Evolutionary conservation across 129 eudicot genomes (phyloP), one percentile per base, ranked within the genome.

Genomic region (Helianthus tuberosus): DNA sequence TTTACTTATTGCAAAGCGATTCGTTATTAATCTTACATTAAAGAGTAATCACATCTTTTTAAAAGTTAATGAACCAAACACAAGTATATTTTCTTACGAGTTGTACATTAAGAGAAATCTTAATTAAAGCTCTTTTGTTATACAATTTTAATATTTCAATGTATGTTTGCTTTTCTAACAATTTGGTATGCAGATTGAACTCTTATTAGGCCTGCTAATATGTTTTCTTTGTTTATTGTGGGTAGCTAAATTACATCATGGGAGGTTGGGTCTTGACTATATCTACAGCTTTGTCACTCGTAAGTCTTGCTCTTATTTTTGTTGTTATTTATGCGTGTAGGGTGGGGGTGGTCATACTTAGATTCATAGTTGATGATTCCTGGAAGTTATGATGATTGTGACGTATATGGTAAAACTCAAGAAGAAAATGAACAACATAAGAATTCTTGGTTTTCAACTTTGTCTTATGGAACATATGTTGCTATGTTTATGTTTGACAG

Each of bases 251-350:
- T 68, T 91, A 82, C 91, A 94, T 72, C 97, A 88, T 69, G 99
- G 99, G 67, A 83, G 99, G 91, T 65, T 94, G 99, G 99, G 99
- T 94, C 59, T 71, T 94, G 83, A 94, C 99, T 41, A 94, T 94
- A 83, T 91, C 86, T 61, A 72, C 96, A 38, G 99, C 99, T 38
- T 74, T 94, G 74, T 88, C 96, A 46, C 91, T 91, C 59, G 99
- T 94, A 76, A 88, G 97, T 81, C 47, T 32, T 67, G 32, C 68
- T 69, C 52, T 71, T 68, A 35, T 68, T 68, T 59, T 48, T 29
- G 9, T 6, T 11, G 51, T 10, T 74, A 6, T 64, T 6, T 35
- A 29, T 54, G 4, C 15, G 0, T 54, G 29, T n/a, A 66, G n/a
- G n/a, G n/a, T n/a, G 48, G 27, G 23, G 68, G 68, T 27, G 0